Evolutionary conservation across 805 yeast species (phyloP), one percentile per base, ranked within the genome.

Genomic region (Scheffersomyces coipomensis): DNA sequence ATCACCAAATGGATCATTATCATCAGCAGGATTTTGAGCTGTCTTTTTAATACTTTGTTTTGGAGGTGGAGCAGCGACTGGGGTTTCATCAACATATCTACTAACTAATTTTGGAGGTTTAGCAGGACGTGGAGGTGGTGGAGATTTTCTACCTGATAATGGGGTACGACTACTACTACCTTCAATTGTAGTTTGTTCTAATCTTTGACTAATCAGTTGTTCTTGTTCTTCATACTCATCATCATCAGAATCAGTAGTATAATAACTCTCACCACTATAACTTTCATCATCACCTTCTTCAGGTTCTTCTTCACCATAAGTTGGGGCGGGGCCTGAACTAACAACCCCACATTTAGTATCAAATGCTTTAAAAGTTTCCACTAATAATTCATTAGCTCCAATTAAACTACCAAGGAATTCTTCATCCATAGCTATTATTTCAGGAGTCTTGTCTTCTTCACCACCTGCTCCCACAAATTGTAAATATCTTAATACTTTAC

Each of bases 371-470:
- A 93, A 73, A 0, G 89, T 83, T 3, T 68, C 67, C 5, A 93
- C 95, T 44, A 93, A 73, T 57, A 88, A 90, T 52, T 93, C 99
- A 57, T 93, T 93, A 33, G 97, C 95, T 50, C 79, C 83, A 42
- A 93, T 79, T 46, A 93, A 72, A 32, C 88, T 76, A n/a, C 97
- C 98, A 46, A 93, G 64, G 45, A 81, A 85, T 53, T 88, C 96
- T 46, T 90, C 97, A 42, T 81, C 81, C 55, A 68, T 51, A 1
- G 57, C 60, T 13, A 51, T 37, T 10, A 54, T 54, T 31, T 55
- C 67, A 2, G 44, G 37, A 6, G 52, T 42, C 46, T 69, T 68
- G 21, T 44, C 48, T 10, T 43, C 35, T n/a, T 53, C 56, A 34
- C 60, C 59, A 4, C 75, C 75, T 1, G 69, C 74, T 31, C 87